Evolutionary conservation across 2,329 filamentous ascomycete genomes (phyloP).

Genomic region (Ophiocordyceps sinensis): DNA sequence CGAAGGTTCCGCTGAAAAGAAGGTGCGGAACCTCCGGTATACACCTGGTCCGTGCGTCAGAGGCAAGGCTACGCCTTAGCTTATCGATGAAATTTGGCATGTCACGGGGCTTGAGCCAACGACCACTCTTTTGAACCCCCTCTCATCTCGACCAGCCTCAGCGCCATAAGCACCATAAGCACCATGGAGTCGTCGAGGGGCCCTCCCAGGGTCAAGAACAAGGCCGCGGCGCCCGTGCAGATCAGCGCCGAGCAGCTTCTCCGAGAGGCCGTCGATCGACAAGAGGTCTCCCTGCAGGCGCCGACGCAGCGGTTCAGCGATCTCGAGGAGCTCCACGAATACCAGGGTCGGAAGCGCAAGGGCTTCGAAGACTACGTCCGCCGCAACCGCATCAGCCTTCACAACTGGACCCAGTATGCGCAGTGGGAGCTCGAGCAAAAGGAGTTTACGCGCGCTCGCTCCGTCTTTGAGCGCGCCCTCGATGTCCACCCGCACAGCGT

Average conservation of each 20-base stretch:
- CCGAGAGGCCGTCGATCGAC: constrained; percentile 90
- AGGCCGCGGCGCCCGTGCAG: constrained; percentile 79
- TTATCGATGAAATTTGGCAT: too few species aligned
- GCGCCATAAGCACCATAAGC: too few species aligned
- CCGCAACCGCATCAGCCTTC: constrained; percentile 87
- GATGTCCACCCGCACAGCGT: constrained; percentile 84
- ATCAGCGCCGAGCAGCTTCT: constrained; percentile 96
- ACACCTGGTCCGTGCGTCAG: too few species aligned
- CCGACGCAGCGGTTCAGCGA: constrained; percentile 93
- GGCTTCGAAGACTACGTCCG: constrained; percentile 98
- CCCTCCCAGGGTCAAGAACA: constrained; percentile 96
- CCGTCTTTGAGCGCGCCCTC: constrained; percentile 86
- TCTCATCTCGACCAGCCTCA: not conserved
- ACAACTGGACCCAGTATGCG: constrained; percentile 98
- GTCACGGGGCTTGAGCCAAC: too few species aligned
- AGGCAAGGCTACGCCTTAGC: too few species aligned
- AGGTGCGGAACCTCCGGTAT: too few species aligned
- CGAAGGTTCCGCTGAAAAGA: too few species aligned
- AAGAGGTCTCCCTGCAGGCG: constrained; percentile 75
- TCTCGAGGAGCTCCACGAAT: constrained; percentile 94
- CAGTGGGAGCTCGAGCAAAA: constrained; percentile 97
- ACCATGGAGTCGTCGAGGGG: constrained; percentile 80
- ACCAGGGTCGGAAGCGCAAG: constrained; percentile 86
- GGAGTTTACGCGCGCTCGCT: constrained; percentile 81
- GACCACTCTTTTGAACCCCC: not conserved